Base-by-base conservation (phyloP, 129 eudicot genomes). In the Artemisia tridentata region DNA sequence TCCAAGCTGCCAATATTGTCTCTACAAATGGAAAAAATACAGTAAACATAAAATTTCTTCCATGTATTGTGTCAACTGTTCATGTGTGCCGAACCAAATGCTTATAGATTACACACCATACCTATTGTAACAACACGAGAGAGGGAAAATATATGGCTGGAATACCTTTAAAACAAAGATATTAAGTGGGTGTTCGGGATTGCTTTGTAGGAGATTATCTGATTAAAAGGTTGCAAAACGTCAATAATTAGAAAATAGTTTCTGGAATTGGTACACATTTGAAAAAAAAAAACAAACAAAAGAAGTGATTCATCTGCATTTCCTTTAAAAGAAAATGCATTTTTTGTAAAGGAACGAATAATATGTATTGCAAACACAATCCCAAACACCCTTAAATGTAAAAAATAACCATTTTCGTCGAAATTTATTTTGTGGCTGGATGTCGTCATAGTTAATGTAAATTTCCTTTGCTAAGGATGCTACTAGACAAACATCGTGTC, bases 81-180 rank as follows among this genome's bases (percentile, higher is more conserved):
- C 38, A 88, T 49, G 18, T 88, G 86, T 23, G 96, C 96, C 96
- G 92, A 88, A 63, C 91, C 87, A 75, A 86, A 84, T 34, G 92
- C 89, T 87, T 86, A 67, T 63, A 65, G 0, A 63, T 20, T 46
- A 4, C 6, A 41, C 8, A 1, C 17, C 23, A 1, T 17, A 18
- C 29, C 0, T 13, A 10, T 69, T 12, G 1, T 11, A 31, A 31
- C n/a, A 21, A 55, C 12, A 55, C 27, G 11, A 3, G 3, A 18
- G 19, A 50, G 0, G 1, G 3, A 29, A 34, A n/a, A n/a, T n/a
- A n/a, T n/a, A 7, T 15, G 18, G 11, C 27, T 48, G 11, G n/a
- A n/a, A n/a, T n/a, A 2, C 0, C 3, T 53, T 13, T 13, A 38
- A 8, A 2, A 67, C 5, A 29, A 2, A 29, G 49, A 15, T 27